These are phyloP conservation scores for Lactifluus pinguis DNA, from an alignment of 768 basidiomycete genomes.

Conservation along the genomic window DNA sequence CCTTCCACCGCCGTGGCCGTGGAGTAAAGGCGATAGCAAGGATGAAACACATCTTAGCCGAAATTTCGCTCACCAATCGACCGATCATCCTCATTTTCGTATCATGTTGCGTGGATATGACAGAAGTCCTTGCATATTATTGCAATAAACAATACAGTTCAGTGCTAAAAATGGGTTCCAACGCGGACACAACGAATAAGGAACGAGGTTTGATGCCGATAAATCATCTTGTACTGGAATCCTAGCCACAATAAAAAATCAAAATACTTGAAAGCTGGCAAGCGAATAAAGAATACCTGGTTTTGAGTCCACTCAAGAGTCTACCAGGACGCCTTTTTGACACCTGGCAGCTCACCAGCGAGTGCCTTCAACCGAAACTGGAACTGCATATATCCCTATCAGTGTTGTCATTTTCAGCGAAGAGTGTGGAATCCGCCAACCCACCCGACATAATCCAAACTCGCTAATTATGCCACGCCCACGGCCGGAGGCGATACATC, in stretches of 20 bases:
- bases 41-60: background rate
- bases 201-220: background rate
- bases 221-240: background rate
- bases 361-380: conserved; percentile 87
- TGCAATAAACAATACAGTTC: background rate
- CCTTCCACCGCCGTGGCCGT: too few relatives aligned
- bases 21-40: background rate
- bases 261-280: background rate
- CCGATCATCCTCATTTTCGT: background rate
- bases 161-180: background rate
- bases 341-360: conserved; percentile 75
- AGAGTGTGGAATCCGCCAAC: conserved; percentile 13
- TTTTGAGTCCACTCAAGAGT: background rate
- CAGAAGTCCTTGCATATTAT: background rate
- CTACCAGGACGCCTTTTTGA: conserved; percentile 90
- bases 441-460: conserved; percentile 77
- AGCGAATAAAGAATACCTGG: background rate
- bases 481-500: conserved; percentile 77
- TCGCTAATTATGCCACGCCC: conserved; percentile 85
- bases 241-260: background rate
- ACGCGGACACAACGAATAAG: background rate
- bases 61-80: background rate
- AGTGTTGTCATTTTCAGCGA: background rate
- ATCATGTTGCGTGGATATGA: background rate
- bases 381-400: conserved; percentile 39